Conservation (phyloP, 176 grass and related monocot genomes). For the Leersia perrieri region DNA sequence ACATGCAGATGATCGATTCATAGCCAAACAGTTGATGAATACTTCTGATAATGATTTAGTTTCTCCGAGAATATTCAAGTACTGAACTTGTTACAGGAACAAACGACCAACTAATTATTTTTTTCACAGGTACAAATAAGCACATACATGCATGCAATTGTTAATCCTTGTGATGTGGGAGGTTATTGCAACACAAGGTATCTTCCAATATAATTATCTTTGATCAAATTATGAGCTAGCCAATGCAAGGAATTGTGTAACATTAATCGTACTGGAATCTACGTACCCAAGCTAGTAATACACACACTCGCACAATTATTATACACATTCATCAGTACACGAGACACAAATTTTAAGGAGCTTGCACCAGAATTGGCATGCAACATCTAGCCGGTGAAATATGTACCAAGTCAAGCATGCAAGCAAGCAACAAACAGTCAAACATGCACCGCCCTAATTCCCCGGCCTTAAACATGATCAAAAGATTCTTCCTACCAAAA, state of each 20-base stretch:
- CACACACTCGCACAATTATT: too few relatives aligned
- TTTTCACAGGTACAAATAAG: background rate
- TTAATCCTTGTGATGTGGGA: conserved; percentile 33
- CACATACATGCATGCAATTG: conserved; percentile 2
- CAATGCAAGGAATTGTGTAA: background rate
- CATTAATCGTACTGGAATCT: background rate
- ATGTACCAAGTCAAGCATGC: conserved; percentile 5
- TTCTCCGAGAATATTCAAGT: background rate
- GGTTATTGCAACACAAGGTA: conserved; percentile 32
- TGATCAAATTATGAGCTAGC: background rate
- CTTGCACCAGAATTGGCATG: background rate
- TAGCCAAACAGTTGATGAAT: background rate
- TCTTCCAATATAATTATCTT: background rate
- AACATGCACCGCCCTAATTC: conserved; percentile 51
- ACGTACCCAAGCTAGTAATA: background rate
- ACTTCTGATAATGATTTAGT: background rate
- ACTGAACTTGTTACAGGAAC: background rate
- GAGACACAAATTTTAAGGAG: conserved; percentile 13
- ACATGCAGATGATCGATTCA: background rate
- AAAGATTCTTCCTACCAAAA: conserved; percentile 28
- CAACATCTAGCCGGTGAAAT: conserved; percentile 44
- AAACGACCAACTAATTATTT: background rate
- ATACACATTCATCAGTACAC: conserved; percentile 1
- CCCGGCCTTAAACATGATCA: conserved; percentile 39
- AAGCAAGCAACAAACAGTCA: conserved; percentile 40